phyloP scores from a whole-genome alignment of 169 alveolate species.

The Plasmodium knowlesi region DNA sequence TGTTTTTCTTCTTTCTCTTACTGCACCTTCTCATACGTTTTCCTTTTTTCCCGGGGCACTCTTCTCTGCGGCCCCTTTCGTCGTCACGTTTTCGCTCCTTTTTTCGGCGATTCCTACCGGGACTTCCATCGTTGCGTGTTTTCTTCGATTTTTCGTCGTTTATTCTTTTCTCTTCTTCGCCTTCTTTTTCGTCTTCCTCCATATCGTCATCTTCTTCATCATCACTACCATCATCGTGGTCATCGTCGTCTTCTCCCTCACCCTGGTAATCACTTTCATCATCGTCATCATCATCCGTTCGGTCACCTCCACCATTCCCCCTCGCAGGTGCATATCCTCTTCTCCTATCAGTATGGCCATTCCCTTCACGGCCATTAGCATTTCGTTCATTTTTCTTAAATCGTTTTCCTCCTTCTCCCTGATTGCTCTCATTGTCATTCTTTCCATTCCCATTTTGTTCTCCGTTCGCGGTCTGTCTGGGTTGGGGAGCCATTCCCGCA shows the following conservation, averaged over 20 bases:
- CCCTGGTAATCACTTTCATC: constrained; percentile 22
- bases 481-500: background rate
- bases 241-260: constrained; percentile 49
- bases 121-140: background rate
- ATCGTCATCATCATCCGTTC: constrained; percentile 4
- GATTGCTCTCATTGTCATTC: background rate
- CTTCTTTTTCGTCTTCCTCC: background rate
- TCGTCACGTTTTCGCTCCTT: background rate
- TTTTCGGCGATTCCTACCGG: background rate
- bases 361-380: background rate
- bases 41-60: background rate
- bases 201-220: constrained; percentile 12
- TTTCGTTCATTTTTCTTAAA: background rate
- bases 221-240: constrained; percentile 8
- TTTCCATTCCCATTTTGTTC: background rate
- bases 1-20: constrained; percentile 18
- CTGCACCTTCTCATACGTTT: background rate
- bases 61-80: background rate
- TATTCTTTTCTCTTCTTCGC: background rate
- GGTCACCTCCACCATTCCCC: constrained; percentile 13
- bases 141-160: background rate
- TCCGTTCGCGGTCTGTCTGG: background rate
- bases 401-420: background rate
- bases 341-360: background rate
- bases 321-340: background rate